A percentile compares a stretch with the other conserved stretches of the same genome.
Evolutionary conservation across 75 land plant genomes (phyloP).

Genomic region (Isoetes taiwanensis): DNA sequence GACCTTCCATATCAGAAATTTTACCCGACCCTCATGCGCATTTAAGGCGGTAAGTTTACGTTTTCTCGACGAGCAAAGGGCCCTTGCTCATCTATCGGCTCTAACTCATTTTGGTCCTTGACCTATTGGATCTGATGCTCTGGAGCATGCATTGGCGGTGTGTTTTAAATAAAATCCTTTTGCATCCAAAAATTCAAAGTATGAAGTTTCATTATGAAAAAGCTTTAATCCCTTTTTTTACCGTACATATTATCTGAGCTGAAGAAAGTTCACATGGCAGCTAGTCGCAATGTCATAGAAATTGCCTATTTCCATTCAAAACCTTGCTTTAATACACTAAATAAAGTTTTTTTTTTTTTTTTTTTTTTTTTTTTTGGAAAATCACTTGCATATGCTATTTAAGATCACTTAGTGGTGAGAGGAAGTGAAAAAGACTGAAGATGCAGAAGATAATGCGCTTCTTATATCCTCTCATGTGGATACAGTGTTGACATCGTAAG

Average conservation of each 20-base stretch:
- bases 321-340: conserved; percentile 42
- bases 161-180: too few species aligned
- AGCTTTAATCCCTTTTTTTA: conserved; percentile 8
- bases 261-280: conserved; percentile 43
- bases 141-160: conserved; percentile 71
- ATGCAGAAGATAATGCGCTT: conserved; percentile 69
- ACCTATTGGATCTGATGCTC: conserved; percentile 82
- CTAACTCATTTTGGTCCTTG: conserved; percentile 79
- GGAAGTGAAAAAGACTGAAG: conserved; percentile 45
- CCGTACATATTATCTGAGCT: conserved; percentile 56
- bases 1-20: too few species aligned
- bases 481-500: conserved; percentile 87
- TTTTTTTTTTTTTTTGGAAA: conserved; percentile 72
- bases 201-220: conserved; percentile 2
- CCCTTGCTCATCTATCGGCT: conserved; percentile 55
- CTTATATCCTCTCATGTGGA: conserved; percentile 94
- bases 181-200: too few species aligned
- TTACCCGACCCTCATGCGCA: too few species aligned
- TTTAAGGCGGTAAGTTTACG: too few species aligned
- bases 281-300: conserved; percentile 73
- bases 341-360: too few species aligned
- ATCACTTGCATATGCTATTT: conserved; percentile 57
- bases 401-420: conserved; percentile 69
- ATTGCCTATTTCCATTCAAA: conserved; percentile 58
- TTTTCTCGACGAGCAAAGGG: conserved; percentile 66